Evolutionary conservation across 106 monocot genomes (phyloP).

Genomic region (Chionographis japonica): DNA sequence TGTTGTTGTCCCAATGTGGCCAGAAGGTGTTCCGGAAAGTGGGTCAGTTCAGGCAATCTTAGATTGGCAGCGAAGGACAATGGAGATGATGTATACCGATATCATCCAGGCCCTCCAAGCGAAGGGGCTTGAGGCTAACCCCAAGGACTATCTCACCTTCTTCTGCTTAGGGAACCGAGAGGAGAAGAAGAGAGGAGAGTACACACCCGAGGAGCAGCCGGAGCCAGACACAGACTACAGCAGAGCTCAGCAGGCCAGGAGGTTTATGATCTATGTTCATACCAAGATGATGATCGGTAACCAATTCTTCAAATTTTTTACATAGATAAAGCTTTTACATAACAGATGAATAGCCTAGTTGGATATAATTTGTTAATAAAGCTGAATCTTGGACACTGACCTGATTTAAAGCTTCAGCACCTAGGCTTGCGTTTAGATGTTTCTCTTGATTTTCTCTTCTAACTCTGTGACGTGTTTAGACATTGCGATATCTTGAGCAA

Average conservation of each 20-base stretch:
- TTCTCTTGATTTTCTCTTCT: too few relatives aligned
- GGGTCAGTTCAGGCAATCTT: slow-evolving; percentile 65
- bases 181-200: slow-evolving; percentile 50
- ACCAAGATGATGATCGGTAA: slow-evolving; percentile 87
- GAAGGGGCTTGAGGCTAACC: slow-evolving; percentile 53
- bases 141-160: slow-evolving; percentile 64
- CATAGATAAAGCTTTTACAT: background rate
- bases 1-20: slow-evolving; percentile 74
- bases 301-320: background rate
- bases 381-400: too few relatives aligned
- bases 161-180: slow-evolving; percentile 76
- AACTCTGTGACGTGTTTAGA: too few relatives aligned
- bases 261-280: slow-evolving; percentile 88
- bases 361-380: too few relatives aligned
- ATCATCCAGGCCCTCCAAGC: slow-evolving; percentile 44
- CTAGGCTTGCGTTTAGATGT: too few relatives aligned
- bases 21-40: slow-evolving; percentile 63
- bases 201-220: slow-evolving; percentile 42
- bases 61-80: slow-evolving; percentile 72
- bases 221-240: slow-evolving; percentile 50
- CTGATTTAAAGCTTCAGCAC: too few relatives aligned
- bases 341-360: too few relatives aligned
- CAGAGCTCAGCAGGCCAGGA: slow-evolving; percentile 51
- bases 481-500: too few relatives aligned
- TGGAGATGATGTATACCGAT: slow-evolving; percentile 83